A percentile compares a stretch with the other conserved stretches of the same genome.
These are phyloP conservation scores for Candida sonorensis DNA, from an alignment of 805 yeast species.

Conservation along the genomic window DNA sequence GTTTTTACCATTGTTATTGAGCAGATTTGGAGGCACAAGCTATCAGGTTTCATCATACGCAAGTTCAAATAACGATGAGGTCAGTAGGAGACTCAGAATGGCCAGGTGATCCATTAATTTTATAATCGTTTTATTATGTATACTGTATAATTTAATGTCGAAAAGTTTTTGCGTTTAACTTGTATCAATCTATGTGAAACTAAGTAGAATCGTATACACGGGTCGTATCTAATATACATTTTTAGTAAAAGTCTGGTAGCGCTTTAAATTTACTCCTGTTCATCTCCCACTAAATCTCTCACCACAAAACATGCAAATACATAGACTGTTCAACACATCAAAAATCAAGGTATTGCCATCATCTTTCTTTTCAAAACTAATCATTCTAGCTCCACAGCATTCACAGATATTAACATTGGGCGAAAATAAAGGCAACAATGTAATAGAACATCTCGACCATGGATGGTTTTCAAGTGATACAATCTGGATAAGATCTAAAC, in stretches of 20 bases:
- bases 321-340: constrained; percentile 15
- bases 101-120: no score
- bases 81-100: constrained; percentile 14
- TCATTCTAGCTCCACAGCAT: constrained; percentile 25
- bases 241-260: no score
- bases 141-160: no score
- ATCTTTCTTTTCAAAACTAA: constrained; percentile 1
- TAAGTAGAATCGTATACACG: no score
- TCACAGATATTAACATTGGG: constrained; percentile 29
- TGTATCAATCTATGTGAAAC: no score
- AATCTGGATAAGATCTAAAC: constrained; percentile 7
- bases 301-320: constrained; percentile 21
- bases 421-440: constrained; percentile 31
- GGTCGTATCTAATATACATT: no score
- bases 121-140: no score
- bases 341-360: constrained; percentile 5
- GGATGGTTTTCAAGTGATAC: constrained; percentile 21
- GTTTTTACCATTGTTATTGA: constrained; percentile 68
- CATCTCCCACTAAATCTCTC: constrained; percentile 6
- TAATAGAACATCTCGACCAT: constrained; percentile 33
- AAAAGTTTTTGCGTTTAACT: no score
- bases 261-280: no score
- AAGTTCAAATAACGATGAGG: constrained; percentile 17
- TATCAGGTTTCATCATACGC: constrained; percentile 26
- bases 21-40: constrained; percentile 55